Conservation (phyloP, 2,329 filamentous ascomycete genomes). For the Claviceps sp. region DNA sequence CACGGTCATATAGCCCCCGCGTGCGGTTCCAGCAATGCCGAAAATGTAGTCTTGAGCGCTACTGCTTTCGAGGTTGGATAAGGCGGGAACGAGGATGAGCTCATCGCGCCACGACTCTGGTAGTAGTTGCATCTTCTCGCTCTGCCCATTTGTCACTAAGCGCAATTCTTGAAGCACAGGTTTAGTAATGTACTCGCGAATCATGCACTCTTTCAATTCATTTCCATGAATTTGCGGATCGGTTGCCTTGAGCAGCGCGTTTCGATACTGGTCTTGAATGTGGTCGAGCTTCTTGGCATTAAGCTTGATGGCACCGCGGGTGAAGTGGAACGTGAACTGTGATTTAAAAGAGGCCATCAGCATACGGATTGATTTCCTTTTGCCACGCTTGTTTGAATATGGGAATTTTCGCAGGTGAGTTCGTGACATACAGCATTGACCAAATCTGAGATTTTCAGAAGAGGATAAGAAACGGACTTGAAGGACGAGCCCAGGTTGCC, state of each 20-base stretch:
- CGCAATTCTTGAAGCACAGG: conserved; percentile 13
- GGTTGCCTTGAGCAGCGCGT: conserved; percentile 18
- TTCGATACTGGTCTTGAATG: conserved; percentile 56
- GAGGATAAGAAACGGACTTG: conserved; percentile 13
- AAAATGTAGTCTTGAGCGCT: conserved; percentile 11
- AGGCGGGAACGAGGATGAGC: conserved; percentile 15
- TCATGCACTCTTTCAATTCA: conserved; percentile 9
- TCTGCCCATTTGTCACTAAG: conserved; percentile 9
- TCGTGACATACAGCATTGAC: conserved; percentile 44
- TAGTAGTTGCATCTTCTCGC: not conserved
- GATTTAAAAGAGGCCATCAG: conserved; percentile 11
- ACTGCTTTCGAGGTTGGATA: conserved; percentile 6
- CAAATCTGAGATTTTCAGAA: conserved; percentile 50
- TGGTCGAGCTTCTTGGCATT: conserved; percentile 67
- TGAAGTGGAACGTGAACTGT: conserved; percentile 77
- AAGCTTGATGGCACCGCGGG: conserved; percentile 77
- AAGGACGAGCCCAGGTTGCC: conserved; percentile 46
- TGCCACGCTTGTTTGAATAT: not conserved
- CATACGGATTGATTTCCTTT: not conserved
- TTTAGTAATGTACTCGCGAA: conserved; percentile 11
- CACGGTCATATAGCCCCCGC: conserved; percentile 12
- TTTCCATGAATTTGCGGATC: conserved; percentile 4
- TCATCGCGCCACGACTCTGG: conserved; percentile 12
- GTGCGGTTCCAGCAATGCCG: conserved; percentile 10
- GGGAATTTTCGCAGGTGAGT: no score